phyloP scores from a whole-genome alignment of 129 eudicot species.

The Ambrosia artemisiifolia region DNA sequence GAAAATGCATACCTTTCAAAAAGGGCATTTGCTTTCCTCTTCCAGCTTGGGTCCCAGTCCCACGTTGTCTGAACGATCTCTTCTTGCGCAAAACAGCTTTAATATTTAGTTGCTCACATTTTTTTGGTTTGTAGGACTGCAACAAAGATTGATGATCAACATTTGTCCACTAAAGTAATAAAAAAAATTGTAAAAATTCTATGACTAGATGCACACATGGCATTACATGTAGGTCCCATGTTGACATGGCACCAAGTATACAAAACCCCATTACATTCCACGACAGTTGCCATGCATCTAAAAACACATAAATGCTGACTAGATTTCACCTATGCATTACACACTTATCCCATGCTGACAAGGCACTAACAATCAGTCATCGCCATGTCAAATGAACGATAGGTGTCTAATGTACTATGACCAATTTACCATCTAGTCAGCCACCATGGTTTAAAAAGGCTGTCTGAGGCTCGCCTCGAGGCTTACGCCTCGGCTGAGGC shows the following conservation, averaged over 20 bases:
- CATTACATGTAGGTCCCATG: neutral
- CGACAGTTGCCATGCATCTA: neutral
- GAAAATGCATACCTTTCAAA: conserved; percentile 34
- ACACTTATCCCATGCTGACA: neutral
- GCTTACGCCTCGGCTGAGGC: no score
- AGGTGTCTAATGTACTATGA: neutral
- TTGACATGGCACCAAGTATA: neutral
- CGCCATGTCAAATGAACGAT: neutral
- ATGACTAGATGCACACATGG: neutral
- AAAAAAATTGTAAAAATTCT: neutral
- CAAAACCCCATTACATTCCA: neutral
- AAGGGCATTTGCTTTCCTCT: conserved; percentile 61
- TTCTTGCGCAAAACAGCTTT: conserved; percentile 70
- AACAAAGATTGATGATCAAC: conserved; percentile 6
- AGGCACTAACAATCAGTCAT: neutral
- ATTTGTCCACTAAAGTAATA: neutral
- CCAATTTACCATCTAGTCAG: no score
- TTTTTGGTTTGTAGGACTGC: conserved; percentile 65
- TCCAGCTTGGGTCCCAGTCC: conserved; percentile 50
- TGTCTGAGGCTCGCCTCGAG: no score
- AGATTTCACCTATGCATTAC: neutral
- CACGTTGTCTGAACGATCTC: conserved; percentile 65
- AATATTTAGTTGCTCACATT: conserved; percentile 43
- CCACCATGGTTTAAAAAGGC: no score
- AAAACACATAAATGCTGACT: neutral